phyloP scores from a whole-genome alignment of 2,329 filamentous ascomycete species.

The Alternaria hordeiaustralica region DNA sequence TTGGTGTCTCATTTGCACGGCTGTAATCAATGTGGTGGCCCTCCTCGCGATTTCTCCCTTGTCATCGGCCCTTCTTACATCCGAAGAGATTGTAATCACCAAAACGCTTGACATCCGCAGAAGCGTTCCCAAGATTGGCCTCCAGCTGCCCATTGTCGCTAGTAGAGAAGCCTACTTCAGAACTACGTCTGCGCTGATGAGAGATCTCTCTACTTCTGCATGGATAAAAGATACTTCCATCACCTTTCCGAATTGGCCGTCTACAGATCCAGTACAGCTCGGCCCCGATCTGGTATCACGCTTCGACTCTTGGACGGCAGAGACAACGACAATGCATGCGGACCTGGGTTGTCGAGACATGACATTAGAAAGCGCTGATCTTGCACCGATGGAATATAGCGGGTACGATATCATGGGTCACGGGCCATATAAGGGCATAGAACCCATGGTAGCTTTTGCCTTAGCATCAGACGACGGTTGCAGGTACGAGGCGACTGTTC shows the following conservation, averaged over 20 bases:
- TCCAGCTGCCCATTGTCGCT: neutral
- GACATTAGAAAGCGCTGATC: conserved; percentile 18
- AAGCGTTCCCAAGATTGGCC: neutral
- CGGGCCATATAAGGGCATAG: conserved; percentile 16
- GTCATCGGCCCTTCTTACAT: conserved; percentile 21
- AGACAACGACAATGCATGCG: neutral
- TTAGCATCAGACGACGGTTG: conserved; percentile 17
- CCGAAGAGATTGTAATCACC: conserved; percentile 17
- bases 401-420: neutral
- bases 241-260: conserved; percentile 23
- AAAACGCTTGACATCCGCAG: conserved; percentile 7
- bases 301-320: neutral
- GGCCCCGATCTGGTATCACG: conserved; percentile 10
- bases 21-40: conserved; percentile 13
- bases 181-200: conserved; percentile 13
- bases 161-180: conserved; percentile 23
- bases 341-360: conserved; percentile 6
- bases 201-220: conserved; percentile 21
- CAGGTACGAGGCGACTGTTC: conserved; percentile 16
- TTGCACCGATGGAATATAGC: conserved; percentile 9
- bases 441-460: conserved; percentile 21
- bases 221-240: conserved; percentile 21
- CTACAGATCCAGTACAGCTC: conserved; percentile 15
- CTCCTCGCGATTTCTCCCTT: conserved; percentile 21
- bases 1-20: conserved; percentile 14